Evolutionary conservation across 140 eudicot genomes (phyloP).

Genomic region (Ambrosia hybrid): DNA sequence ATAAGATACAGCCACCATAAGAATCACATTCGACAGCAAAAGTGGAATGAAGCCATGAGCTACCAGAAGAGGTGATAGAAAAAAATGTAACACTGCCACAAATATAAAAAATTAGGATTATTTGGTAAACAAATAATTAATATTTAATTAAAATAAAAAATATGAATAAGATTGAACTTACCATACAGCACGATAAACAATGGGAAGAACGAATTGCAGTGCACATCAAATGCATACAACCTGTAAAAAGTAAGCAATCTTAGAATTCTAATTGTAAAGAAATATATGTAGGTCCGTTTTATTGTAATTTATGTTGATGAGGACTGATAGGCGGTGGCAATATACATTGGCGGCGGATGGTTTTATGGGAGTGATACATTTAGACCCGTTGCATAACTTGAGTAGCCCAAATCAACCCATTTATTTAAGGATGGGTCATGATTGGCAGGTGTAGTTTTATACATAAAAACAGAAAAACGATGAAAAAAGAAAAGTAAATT

Average conservation of each 20-base stretch:
- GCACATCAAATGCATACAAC: constrained; percentile 70
- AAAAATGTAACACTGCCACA: constrained; percentile 79
- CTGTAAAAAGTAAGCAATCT: not conserved
- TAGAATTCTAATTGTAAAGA: not conserved
- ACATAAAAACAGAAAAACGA: no score
- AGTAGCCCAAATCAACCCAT: no score
- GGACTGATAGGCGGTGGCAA: no score
- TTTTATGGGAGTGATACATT: no score
- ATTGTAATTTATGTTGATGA: no score
- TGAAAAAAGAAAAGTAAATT: not conserved
- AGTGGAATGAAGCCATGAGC: constrained; percentile 88
- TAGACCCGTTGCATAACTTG: no score
- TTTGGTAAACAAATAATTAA: not conserved
- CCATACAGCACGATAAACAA: constrained; percentile 88
- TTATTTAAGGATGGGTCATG: no score
- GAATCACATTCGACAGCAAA: constrained; percentile 75
- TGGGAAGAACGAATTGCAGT: constrained; percentile 97
- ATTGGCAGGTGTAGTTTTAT: no score
- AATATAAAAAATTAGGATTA: constrained; percentile 19
- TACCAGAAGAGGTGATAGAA: constrained; percentile 86
- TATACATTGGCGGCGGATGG: no score
- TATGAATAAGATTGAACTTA: constrained; percentile 18
- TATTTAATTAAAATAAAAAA: no score
- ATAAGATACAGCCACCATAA: constrained; percentile 76
- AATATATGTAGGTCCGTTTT: not conserved